phyloP scores from a whole-genome alignment of 305 asterid species.

The Fraxinus floribunda region DNA sequence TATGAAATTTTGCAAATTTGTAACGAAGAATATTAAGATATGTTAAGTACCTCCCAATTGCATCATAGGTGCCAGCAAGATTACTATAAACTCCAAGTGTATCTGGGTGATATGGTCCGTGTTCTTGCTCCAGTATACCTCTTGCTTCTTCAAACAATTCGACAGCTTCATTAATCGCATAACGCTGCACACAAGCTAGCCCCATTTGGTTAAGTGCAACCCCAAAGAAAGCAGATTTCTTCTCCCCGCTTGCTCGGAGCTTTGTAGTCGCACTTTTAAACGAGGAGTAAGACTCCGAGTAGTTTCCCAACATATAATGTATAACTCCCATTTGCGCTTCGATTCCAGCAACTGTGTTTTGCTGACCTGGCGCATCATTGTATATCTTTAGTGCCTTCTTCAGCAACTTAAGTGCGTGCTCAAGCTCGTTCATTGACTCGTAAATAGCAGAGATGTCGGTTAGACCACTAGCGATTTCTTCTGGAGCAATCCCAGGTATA shows the following conservation, averaged over 20 bases:
- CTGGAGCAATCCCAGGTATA: constrained; percentile 67
- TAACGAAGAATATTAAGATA: neutral
- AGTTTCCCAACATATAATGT: constrained; percentile 76
- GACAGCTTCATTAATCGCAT: constrained; percentile 72
- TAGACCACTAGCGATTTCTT: constrained; percentile 82
- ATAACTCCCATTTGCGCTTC: constrained; percentile 95
- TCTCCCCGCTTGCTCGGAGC: constrained; percentile 84
- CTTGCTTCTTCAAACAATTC: constrained; percentile 86
- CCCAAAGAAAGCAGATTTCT: constrained; percentile 85
- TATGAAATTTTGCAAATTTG: neutral
- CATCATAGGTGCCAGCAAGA: constrained; percentile 91
- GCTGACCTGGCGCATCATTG: constrained; percentile 81
- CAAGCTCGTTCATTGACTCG: constrained; percentile 86
- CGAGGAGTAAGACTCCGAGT: constrained; percentile 64
- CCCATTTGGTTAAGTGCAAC: constrained; percentile 91
- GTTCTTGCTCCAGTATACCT: constrained; percentile 77
- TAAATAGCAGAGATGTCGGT: constrained; percentile 81
- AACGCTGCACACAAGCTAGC: constrained; percentile 77
- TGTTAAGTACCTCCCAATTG: constrained; percentile 68
- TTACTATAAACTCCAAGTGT: constrained; percentile 91
- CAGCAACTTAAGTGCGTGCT: constrained; percentile 70
- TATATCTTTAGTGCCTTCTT: constrained; percentile 80
- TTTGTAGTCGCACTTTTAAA: constrained; percentile 58
- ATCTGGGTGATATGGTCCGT: constrained; percentile 81
- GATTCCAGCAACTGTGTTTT: constrained; percentile 74